Percentiles rank a stretch among this genome's conserved stretches.
Conservation (phyloP, 306 rosid species). For the Malus orientalis region DNA sequence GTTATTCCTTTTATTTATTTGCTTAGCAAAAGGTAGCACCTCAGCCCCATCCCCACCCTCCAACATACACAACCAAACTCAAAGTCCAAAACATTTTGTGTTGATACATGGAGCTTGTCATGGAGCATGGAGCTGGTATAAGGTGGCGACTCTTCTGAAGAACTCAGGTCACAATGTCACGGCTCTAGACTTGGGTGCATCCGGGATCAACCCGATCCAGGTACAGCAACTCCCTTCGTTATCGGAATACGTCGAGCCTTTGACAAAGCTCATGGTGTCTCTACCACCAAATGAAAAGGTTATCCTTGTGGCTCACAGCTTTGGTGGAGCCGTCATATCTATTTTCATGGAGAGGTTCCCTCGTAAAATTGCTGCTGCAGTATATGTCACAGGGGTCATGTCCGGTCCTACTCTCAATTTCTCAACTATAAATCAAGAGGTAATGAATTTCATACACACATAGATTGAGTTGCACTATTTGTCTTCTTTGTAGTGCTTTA, state of each 20-base stretch:
- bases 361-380: constrained; percentile 35
- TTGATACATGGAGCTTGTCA: constrained; percentile 38
- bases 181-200: constrained; percentile 38
- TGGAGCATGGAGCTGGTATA: constrained; percentile 56
- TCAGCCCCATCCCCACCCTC: too few species aligned
- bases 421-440: constrained; percentile 11
- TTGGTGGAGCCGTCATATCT: constrained; percentile 2
- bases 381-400: constrained; percentile 27
- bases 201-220: constrained; percentile 35
- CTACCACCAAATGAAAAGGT: constrained; percentile 22
- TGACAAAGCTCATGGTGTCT: constrained; percentile 25
- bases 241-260: constrained; percentile 27
- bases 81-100: too few species aligned
- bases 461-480: too few species aligned
- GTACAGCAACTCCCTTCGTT: constrained; percentile 11
- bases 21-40: too few species aligned
- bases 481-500: too few species aligned
- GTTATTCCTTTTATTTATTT: too few species aligned
- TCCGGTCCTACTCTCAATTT: constrained; percentile 22
- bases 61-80: too few species aligned
- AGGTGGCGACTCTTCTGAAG: not conserved
- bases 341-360: constrained; percentile 25
- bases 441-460: not conserved
- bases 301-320: constrained; percentile 41
- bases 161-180: constrained; percentile 35